Evolutionary conservation across 208 protist species (phyloP), one percentile per base, ranked within the genome.

Genomic region (Porcisia deanei): DNA sequence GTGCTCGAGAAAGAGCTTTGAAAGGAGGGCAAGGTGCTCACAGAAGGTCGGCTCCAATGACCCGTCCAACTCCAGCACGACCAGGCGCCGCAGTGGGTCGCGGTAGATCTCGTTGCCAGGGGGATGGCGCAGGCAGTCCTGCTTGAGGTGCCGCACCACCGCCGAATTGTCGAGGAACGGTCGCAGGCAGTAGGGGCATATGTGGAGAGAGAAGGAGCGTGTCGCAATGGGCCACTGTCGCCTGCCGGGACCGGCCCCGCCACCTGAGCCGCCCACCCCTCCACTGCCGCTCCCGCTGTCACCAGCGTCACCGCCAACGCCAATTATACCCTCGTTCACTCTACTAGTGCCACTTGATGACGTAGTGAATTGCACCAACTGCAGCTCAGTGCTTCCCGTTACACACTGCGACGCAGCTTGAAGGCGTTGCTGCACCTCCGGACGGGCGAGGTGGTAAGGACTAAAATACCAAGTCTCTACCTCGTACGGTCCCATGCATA

Each of bases 1-100:
- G 91, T 99, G 99, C 88, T 99, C 99, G 0, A 99, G 86, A 86
- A 99, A 99, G 1, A 99, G 88, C 77, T 99, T 99, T 0, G 98
- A 98, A 3, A 99, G 82, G 9, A 99, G 90, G 69, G 98, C 99
- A 14, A 99, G 84, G 83, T 99, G 99, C 87, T 99, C 95, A 76
- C 98, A 99, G 81, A 99, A 99, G 18, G 95, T 93, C 57, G 98
- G 98, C 75, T 99, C 91, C 82, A 98, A 89, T 67, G 96, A 94
- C n/a, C 97, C 98, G 81, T 99, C 98, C 14, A 99, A 84, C 88
- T 99, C 99, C 71, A 99, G 97, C 47, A 99, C 91, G 7, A 97
- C 92, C 4, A 99, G 75, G 8, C 87, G 79, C 18, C 89, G 88
- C 58, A 93, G 85, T 22, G 92, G 91, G 77, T 97, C 94, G 37